Percentiles rank a stretch among this genome's conserved stretches.
Evolutionary conservation across 139 green algal species (phyloP).

Genomic region (Chlorella sp.): DNA sequence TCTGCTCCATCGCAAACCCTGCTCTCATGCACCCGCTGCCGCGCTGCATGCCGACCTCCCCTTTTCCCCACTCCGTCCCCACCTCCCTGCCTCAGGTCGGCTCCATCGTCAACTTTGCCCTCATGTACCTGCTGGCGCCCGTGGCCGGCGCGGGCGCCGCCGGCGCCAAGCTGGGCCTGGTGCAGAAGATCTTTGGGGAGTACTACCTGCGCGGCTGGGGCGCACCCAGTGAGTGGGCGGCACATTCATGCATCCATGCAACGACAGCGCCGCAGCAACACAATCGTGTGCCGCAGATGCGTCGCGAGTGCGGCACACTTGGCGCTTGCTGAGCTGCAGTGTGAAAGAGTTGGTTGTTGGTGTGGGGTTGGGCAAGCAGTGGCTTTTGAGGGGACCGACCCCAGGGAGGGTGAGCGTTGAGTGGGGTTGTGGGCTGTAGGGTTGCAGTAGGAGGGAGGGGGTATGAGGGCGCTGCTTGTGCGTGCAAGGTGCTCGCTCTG

Average conservation of each 20-base stretch:
- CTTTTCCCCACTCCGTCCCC: too few species aligned
- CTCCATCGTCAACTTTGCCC: conserved; percentile 95
- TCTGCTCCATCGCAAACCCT: too few species aligned
- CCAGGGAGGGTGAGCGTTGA: too few species aligned
- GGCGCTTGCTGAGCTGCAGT: background rate
- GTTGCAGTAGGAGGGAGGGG: too few species aligned
- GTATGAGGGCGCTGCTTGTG: background rate
- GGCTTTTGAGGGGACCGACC: too few species aligned
- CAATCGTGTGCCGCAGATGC: background rate
- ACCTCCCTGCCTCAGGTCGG: conserved; percentile 65
- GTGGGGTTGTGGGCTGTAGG: too few species aligned
- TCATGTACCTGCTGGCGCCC: conserved; percentile 95
- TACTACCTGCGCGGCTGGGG: conserved; percentile 71
- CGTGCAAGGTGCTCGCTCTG: background rate
- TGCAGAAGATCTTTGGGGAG: conserved; percentile 76
- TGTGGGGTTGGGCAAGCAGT: too few species aligned
- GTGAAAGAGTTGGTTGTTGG: background rate
- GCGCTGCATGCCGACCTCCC: too few species aligned
- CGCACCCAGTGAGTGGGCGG: conserved; percentile 50
- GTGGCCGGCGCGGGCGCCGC: conserved; percentile 59
- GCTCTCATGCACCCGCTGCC: too few species aligned
- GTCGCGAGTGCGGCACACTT: background rate
- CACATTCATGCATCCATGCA: background rate
- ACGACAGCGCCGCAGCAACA: background rate
- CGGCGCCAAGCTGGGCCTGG: conserved; percentile 47